Evolutionary conservation across 2,329 filamentous ascomycete genomes (phyloP), one percentile per base, ranked within the genome.

Genomic region (Claviceps lovelessii): DNA sequence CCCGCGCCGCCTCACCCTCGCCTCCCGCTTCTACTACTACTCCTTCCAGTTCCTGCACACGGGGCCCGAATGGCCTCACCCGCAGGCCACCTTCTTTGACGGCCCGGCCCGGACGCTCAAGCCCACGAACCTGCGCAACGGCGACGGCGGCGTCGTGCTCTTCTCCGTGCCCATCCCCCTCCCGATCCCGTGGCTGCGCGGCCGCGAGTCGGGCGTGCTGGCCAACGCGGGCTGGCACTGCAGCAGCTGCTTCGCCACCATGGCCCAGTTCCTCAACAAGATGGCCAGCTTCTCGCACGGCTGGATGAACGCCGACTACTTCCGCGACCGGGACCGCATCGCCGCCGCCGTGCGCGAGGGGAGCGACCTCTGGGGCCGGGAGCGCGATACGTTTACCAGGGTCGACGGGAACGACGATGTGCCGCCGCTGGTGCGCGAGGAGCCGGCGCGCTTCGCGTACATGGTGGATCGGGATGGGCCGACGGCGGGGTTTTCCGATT

Each of bases 171-270:
- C 33, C 33, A 35, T 35, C 9, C 33, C 33, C 33, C 6, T 35
- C 67, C 46, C 62, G 71, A 1, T 57, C 70, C 1, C 67, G 72
- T 37, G 33, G 33, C 6, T 35, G 33, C 33, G 33, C 33, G 65
- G 66, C 41, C 65, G 68, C 46, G 73, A 79, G 57, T 72, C 71
- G 58, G 72, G 67, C 8, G 68, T 71, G 6, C 58, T 81, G 39
- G 64, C 64, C 60, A 74, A 79, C 59, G 76, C 78, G 0, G 75
- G 69, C 0, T 84, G 81, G 81, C 80, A 84, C 64, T 84, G 80
- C 69, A 80, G 76, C 52, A 77, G 72, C 54, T 84, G 81, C 67
- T 82, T 82, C 62, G 67, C 71, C 19, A 82, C 77, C 0, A 65
- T 84, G 17, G 70, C 70, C 4, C 75, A 81, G 62, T 70, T 82